Conservation (phyloP, 192 early-diverging fungal genomes). For the Coemansia sp. region DNA sequence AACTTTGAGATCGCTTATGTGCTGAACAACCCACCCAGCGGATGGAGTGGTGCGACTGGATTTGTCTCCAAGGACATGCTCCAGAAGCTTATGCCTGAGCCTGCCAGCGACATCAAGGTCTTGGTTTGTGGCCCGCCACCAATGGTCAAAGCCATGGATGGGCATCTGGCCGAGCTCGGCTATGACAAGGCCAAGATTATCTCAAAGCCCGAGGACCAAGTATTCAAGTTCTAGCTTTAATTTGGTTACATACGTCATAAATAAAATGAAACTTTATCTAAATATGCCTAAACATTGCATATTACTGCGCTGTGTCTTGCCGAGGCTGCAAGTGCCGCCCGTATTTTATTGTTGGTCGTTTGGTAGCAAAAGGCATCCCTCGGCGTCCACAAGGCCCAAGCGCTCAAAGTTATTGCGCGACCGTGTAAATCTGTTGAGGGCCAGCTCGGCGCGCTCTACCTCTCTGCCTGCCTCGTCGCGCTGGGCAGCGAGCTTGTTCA, state of each 20-base stretch:
- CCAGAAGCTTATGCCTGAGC: slow-evolving; percentile 64
- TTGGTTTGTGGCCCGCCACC: slow-evolving; percentile 90
- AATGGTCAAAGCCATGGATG: slow-evolving; percentile 83
- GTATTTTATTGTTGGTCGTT: background rate
- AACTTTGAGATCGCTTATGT: slow-evolving; percentile 81
- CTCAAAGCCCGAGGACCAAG: slow-evolving; percentile 80
- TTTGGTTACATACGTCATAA: background rate
- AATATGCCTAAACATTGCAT: background rate
- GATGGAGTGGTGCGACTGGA: slow-evolving; percentile 82
- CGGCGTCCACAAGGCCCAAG: slow-evolving; percentile 17
- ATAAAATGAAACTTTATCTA: background rate
- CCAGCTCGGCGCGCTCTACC: slow-evolving; percentile 28
- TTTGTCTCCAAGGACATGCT: slow-evolving; percentile 89
- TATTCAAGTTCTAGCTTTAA: slow-evolving; percentile 80
- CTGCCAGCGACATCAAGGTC: slow-evolving; percentile 80
- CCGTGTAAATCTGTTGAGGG: slow-evolving; percentile 26
- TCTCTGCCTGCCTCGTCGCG: slow-evolving; percentile 23
- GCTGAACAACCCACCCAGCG: slow-evolving; percentile 75
- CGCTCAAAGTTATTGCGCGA: slow-evolving; percentile 28
- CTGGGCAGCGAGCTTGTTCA: background rate
- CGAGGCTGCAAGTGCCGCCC: background rate
- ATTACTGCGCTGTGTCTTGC: background rate
- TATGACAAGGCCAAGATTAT: slow-evolving; percentile 74
- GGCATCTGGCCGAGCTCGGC: slow-evolving; percentile 68
- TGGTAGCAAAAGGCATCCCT: slow-evolving; percentile 29